Evolutionary conservation across 805 yeast genomes (phyloP).

Genomic region (Sugiyamaella floridensis): DNA sequence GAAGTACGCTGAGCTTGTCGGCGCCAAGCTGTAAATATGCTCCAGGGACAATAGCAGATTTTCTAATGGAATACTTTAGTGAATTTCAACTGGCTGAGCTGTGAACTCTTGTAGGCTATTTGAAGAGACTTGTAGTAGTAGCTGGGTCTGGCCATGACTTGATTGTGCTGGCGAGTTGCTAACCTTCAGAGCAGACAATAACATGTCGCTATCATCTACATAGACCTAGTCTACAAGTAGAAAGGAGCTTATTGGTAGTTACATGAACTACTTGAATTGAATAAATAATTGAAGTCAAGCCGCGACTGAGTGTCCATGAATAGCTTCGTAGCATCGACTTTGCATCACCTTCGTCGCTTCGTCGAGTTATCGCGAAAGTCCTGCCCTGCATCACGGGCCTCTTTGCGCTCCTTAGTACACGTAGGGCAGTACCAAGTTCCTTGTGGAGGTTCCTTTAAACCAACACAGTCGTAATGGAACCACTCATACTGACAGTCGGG

Average conservation of each 20-base stretch:
- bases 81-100: neutral
- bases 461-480: conserved; percentile 96
- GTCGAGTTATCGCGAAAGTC: conserved; percentile 23
- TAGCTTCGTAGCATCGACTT: neutral
- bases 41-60: neutral
- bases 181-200: too few relatives aligned
- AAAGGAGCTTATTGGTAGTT: neutral
- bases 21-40: conserved; percentile 16
- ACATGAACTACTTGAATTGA: neutral
- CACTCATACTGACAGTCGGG: conserved; percentile 83
- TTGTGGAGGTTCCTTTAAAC: conserved; percentile 78
- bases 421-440: conserved; percentile 95
- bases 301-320: neutral
- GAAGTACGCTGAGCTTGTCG: conserved; percentile 73
- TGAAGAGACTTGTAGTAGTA: too few relatives aligned
- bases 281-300: neutral
- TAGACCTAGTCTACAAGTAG: too few relatives aligned
- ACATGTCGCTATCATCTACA: too few relatives aligned
- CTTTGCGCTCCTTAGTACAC: conserved; percentile 42
- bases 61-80: neutral
- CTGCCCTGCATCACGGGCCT: conserved; percentile 9
- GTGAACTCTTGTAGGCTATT: neutral
- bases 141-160: too few relatives aligned
- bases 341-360: neutral
- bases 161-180: too few relatives aligned